Evolutionary conservation across 139 green algal genomes (phyloP), one percentile per base, ranked within the genome.

Genomic region (Micractinium conductrix): DNA sequence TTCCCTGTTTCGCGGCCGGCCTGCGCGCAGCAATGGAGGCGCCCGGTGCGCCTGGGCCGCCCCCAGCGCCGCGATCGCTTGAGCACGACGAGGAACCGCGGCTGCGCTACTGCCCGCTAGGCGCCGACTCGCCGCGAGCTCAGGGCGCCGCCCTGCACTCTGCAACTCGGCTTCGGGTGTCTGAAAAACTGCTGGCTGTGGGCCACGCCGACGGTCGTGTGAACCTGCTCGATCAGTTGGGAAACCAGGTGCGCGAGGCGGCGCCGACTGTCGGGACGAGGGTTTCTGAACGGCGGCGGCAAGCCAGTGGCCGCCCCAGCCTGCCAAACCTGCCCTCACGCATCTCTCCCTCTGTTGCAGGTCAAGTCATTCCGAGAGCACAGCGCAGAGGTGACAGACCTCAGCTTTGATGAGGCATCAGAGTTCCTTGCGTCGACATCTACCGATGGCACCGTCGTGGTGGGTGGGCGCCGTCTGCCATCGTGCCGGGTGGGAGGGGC

Each of bases 101-200:
- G 60, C 89, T 98, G 5, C 97, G 96, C 45, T 98, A 98, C 22
- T 35, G 14, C 5, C 16, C 48, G 2, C 80, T 87, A 93, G 60
- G 69, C 85, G 35, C 65, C 95, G 12, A 91, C 84, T n/a, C 89
- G 75, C 12, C 45, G 88, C 95, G 5, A 65, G 45, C 4, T 4
- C 53, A 62, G 74, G 88, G 8, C 86, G 96, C 21, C 71, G 95
- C 0, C 72, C 40, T 8, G 53, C 69, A 4, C 88, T 88, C 44
- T 90, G 43, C 60, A 10, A 90, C 89, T 14, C 93, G 91, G 80
- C 80, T 98, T 58, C 90, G 65, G 55, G 87, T 98, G 28, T 97
- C 94, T 4, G 92, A 96, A 37, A 98, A 98, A 72, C 90, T 99
- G 35, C 71, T 99, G 26, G 96, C 93, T 5, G 83, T 99, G 16